Conservation (phyloP, 805 yeast genomes). For the Yamadazyma laniorum region DNA sequence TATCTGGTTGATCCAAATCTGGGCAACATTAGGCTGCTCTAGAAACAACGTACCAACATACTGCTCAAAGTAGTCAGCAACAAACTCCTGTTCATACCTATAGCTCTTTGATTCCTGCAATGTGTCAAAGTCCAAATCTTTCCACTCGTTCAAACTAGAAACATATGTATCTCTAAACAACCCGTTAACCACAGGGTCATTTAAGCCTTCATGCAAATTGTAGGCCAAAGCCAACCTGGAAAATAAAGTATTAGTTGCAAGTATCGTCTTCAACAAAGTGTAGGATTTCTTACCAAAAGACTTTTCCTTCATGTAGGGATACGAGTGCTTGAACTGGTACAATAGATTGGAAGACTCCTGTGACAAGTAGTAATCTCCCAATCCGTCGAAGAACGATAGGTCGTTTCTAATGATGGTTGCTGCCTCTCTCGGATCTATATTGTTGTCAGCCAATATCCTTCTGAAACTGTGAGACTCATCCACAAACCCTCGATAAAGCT, state of each 20-base stretch:
- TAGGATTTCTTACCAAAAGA: conserved; percentile 27
- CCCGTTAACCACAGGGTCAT: conserved; percentile 26
- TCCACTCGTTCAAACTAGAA: conserved; percentile 21
- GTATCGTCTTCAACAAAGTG: conserved; percentile 26
- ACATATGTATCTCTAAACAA: conserved; percentile 27
- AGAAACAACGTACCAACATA: conserved; percentile 42
- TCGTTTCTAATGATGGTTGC: conserved; percentile 29
- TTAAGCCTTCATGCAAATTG: conserved; percentile 32
- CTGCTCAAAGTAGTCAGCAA: conserved; percentile 42
- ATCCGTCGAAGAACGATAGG: conserved; percentile 39
- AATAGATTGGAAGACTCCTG: conserved; percentile 35
- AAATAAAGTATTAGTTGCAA: conserved; percentile 38
- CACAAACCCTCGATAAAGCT: conserved; percentile 30
- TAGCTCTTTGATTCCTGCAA: conserved; percentile 9
- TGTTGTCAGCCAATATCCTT: conserved; percentile 16
- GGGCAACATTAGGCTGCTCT: conserved; percentile 37
- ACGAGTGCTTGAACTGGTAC: conserved; percentile 22
- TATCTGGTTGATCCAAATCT: conserved; percentile 30
- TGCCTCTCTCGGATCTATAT: conserved; percentile 20
- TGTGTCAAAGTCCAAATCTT: conserved; percentile 12
- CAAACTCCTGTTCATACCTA: conserved; percentile 39
- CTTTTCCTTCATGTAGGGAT: conserved; percentile 16
- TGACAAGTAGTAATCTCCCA: conserved; percentile 41
- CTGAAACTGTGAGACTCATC: conserved; percentile 28
- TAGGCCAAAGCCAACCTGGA: conserved; percentile 36